Base-by-base conservation (phyloP, 2,329 filamentous ascomycete genomes). In the Sporothrix dimorphospora region DNA sequence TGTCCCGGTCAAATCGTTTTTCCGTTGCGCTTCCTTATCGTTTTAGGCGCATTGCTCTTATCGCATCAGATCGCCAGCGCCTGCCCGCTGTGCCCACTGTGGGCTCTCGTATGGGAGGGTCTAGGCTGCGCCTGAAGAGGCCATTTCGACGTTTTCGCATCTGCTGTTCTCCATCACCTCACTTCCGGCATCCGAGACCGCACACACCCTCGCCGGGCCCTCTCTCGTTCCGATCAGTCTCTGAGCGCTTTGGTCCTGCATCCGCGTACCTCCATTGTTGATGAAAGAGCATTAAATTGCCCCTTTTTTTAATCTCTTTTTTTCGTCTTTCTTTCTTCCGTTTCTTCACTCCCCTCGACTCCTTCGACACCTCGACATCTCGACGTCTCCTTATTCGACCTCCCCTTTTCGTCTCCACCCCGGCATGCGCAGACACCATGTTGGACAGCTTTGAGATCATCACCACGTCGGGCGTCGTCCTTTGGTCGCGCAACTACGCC, bases 391-490 rank as follows among this genome's bases (percentile, higher is more conserved):
- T 51, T 34, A 4, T 8, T 38, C 34, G 1, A 2, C 55, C 21
- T 14, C 40, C 19, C n/a, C 21, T 7, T 14, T 11, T 42, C 24
- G 14, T 14, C 24, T 1, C 14, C 38, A 2, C 19, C 14, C 51
- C n/a, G 19, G 6, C 21, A 70, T 66, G 24, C 71, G 19, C 11
- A 12, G 67, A 71, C 77, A 80, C 76, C 72, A 98, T 98, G 95
- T 84, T 99, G 83, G 96, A 99, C 84, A 92, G 93, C 19, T 99
- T 99, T 81, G 95, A 99, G 82, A 96, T 99, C 76, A 83, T 99
- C 74, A 98, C 95, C 73, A 97, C 95, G 49, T 97, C 94, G 3
- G 96, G 96, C 72, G 94, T 99, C 75, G 96, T 99, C 72, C 89
- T 99, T 71, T 99, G 96, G 96, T 98, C 95, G 74, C 91, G 92